Percentiles rank a stretch among this genome's conserved stretches.
These are phyloP conservation scores for Alternaria arborescens DNA, from an alignment of 2,329 filamentous ascomycete species.

Conservation along the genomic window DNA sequence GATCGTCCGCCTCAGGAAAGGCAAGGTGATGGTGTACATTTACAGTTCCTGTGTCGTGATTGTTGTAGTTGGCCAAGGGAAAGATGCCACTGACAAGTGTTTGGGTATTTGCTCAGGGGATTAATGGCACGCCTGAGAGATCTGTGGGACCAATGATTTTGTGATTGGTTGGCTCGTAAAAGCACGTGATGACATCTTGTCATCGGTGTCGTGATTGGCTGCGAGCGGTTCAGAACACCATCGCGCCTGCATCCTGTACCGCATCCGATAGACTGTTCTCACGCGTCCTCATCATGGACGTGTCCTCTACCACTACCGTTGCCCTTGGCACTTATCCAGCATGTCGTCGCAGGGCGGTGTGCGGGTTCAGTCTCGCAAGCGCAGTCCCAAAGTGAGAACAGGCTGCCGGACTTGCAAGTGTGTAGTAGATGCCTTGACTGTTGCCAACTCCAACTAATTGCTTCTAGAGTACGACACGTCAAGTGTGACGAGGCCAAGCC, in stretches of 20 bases:
- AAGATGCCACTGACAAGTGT: too few species aligned
- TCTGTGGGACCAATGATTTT: not conserved
- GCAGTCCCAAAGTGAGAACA: conserved; percentile 33
- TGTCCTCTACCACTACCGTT: too few species aligned
- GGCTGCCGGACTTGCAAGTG: conserved; percentile 41
- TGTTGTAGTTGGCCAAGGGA: too few species aligned
- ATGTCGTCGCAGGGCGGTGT: conserved; percentile 6
- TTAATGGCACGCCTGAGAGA: not conserved
- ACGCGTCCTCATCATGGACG: not conserved
- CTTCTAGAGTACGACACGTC: conserved; percentile 21
- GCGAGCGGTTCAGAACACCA: not conserved
- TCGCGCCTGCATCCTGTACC: not conserved
- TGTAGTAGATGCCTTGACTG: not conserved
- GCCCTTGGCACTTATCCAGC: not conserved
- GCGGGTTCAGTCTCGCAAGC: conserved; percentile 14
- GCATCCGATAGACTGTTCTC: not conserved
- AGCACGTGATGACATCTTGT: conserved; percentile 12
- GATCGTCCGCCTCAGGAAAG: not conserved
- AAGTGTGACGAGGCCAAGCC: conserved; percentile 39
- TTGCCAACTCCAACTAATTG: not conserved
- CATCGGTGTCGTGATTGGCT: not conserved
- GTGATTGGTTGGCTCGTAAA: conserved; percentile 23
- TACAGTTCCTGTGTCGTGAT: not conserved
- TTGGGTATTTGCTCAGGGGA: too few species aligned
- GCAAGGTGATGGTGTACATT: not conserved